These are phyloP conservation scores for Pseudocercospora fijiensis DNA, from an alignment of 2,329 filamentous ascomycete species.

Conservation along the genomic window DNA sequence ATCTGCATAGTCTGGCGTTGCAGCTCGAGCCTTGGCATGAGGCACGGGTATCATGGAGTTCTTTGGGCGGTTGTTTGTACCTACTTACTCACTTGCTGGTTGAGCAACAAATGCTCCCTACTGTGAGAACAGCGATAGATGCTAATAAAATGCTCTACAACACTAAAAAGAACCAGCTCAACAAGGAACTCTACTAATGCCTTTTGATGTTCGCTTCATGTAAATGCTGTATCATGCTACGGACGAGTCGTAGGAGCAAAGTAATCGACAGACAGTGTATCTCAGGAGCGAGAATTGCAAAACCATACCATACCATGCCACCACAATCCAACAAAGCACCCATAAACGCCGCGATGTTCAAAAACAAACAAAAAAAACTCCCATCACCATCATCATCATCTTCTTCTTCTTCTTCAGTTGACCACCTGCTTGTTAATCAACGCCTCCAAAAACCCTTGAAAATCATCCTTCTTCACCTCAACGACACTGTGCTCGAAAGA, in stretches of 20 bases:
- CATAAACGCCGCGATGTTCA: no score
- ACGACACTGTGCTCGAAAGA: conserved; percentile 97
- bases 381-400: no score
- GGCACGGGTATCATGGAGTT: background rate
- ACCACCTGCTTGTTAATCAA: conserved; percentile 83
- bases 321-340: background rate
- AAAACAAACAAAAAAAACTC: no score
- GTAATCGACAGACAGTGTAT: conserved; percentile 2
- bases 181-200: background rate
- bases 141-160: background rate
- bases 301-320: background rate
- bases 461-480: conserved; percentile 94
- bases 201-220: background rate
- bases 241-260: background rate
- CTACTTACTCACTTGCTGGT: background rate
- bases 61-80: background rate
- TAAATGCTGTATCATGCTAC: background rate
- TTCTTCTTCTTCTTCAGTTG: no score
- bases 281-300: background rate
- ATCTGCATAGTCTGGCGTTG: background rate
- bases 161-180: background rate
- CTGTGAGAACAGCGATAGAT: background rate
- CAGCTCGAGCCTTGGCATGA: no score
- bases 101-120: background rate
- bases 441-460: conserved; percentile 85